Conservation (phyloP, 2,329 filamentous ascomycete genomes). For the Pezicula radicicola region DNA sequence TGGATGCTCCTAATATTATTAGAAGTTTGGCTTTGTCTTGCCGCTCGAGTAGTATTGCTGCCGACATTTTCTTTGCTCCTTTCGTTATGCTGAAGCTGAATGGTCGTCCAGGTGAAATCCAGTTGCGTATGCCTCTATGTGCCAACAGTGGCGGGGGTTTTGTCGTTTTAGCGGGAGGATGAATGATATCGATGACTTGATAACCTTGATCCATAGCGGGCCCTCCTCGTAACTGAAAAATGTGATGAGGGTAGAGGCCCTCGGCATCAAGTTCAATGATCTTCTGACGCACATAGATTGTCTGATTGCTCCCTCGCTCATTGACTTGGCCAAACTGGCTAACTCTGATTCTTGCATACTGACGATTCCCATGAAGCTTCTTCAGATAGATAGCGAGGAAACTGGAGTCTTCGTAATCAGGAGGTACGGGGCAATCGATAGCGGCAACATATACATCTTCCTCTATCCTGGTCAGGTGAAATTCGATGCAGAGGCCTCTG, state of each 20-base stretch:
- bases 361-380: slow-evolving; percentile 14
- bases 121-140: neutral
- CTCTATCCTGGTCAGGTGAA: neutral
- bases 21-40: neutral
- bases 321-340: slow-evolving; percentile 16
- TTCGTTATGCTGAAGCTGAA: neutral
- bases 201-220: neutral
- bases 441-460: slow-evolving; percentile 25
- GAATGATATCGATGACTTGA: neutral
- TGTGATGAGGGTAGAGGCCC: neutral
- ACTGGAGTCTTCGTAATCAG: slow-evolving; percentile 23
- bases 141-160: neutral
- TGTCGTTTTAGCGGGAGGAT: neutral
- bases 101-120: neutral
- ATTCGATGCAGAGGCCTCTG: neutral
- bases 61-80: neutral
- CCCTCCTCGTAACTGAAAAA: neutral
- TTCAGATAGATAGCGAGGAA: slow-evolving; percentile 30
- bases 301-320: slow-evolving; percentile 18
- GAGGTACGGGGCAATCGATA: slow-evolving; percentile 30
- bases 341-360: slow-evolving; percentile 22
- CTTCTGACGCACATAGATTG: slow-evolving; percentile 28
- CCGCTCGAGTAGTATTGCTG: neutral
- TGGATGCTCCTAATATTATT: neutral
- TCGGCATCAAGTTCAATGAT: neutral